A percentile compares a stretch with the other conserved stretches of the same genome.
Conservation (phyloP, 805 yeast species). For the Kuraishia piskuri region DNA sequence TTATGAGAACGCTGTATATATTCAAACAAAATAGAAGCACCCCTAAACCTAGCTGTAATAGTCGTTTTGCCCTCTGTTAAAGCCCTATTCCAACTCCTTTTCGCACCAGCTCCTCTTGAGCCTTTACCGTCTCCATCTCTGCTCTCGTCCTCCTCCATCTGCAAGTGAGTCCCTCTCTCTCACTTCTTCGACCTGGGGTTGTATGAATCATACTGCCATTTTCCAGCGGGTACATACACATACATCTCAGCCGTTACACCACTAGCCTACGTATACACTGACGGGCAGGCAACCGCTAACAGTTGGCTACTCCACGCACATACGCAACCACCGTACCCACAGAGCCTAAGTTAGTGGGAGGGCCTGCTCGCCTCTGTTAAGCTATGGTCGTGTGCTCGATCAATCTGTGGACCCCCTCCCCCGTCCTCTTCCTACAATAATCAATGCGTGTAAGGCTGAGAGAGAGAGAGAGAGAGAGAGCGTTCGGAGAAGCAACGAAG, state of each 20-base stretch:
- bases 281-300: too few relatives aligned
- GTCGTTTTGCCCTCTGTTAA: too few relatives aligned
- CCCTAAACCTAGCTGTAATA: too few relatives aligned
- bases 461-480: too few relatives aligned
- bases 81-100: too few relatives aligned
- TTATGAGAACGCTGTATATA: neutral
- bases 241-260: too few relatives aligned
- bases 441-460: constrained; percentile 7
- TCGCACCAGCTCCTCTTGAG: too few relatives aligned
- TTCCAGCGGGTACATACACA: neutral
- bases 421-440: neutral
- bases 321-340: too few relatives aligned
- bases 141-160: neutral
- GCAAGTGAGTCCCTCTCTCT: neutral
- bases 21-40: too few relatives aligned
- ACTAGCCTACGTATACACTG: too few relatives aligned
- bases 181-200: neutral
- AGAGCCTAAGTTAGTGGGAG: neutral
- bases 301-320: too few relatives aligned
- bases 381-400: neutral
- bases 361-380: neutral
- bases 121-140: neutral
- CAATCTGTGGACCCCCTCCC: neutral
- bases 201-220: neutral
- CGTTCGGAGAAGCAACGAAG: neutral